A percentile compares a stretch with the other conserved stretches of the same genome.
Evolutionary conservation across 1,284 basidiomycete genomes (phyloP).

Genomic region (Cystobasidium sp.): DNA sequence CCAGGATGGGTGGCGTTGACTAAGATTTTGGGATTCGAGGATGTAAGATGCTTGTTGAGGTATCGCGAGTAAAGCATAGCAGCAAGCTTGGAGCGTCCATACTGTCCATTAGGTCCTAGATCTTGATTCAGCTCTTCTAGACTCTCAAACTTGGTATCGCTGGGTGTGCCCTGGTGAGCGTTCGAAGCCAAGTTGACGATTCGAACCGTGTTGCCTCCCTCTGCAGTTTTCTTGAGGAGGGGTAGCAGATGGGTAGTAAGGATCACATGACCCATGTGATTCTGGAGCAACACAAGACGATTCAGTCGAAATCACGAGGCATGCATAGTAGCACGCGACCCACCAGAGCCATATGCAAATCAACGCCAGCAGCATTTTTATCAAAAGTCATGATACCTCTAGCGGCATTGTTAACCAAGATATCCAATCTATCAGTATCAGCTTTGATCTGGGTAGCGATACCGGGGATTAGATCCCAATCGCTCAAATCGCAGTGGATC

Average conservation of each 20-base stretch:
- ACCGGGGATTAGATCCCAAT: conserved; percentile 37
- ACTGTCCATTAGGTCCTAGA: conserved; percentile 41
- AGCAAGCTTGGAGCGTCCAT: conserved; percentile 34
- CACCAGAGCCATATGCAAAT: conserved; percentile 38
- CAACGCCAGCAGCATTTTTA: conserved; percentile 36
- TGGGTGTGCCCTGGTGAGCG: conserved; percentile 43
- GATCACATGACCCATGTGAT: conserved; percentile 44
- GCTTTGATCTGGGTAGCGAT: conserved; percentile 43
- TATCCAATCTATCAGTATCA: conserved; percentile 41
- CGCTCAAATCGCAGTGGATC: conserved; percentile 35
- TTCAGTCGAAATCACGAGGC: background rate
- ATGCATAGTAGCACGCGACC: background rate
- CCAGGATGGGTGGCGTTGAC: conserved; percentile 45
- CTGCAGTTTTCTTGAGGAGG: conserved; percentile 39
- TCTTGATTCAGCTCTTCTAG: conserved; percentile 43
- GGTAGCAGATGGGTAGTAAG: conserved; percentile 38
- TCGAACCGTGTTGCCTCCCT: conserved; percentile 30
- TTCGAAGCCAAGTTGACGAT: conserved; percentile 38
- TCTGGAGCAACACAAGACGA: conserved; percentile 5
- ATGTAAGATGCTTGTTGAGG: conserved; percentile 41
- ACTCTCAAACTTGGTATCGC: conserved; percentile 42
- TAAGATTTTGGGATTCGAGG: conserved; percentile 28
- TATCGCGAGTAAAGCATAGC: conserved; percentile 40
- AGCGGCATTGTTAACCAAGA: conserved; percentile 42
- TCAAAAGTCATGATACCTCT: conserved; percentile 45